phyloP scores from a whole-genome alignment of 331 rosid species.

The Stylosanthes scabra region DNA sequence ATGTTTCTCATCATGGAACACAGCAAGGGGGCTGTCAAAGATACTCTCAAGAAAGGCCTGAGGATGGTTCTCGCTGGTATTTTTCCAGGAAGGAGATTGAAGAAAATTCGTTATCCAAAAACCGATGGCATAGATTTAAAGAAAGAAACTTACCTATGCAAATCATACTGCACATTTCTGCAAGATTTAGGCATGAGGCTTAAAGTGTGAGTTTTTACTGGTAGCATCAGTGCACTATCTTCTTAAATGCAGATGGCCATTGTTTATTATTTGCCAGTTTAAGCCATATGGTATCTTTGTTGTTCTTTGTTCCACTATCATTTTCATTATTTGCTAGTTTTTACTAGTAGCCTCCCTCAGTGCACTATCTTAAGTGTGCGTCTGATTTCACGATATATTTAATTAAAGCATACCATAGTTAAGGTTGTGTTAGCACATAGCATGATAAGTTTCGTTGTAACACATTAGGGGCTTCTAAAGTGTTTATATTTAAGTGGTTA shows the following conservation, averaged over 20 bases:
- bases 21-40: constrained; percentile 64
- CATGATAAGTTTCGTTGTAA: constrained; percentile 11
- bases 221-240: constrained; percentile 26
- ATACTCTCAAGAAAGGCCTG: constrained; percentile 68
- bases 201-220: constrained; percentile 81
- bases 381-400: constrained; percentile 9
- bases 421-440: constrained; percentile 17
- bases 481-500: constrained; percentile 27
- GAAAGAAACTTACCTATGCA: constrained; percentile 93
- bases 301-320: constrained; percentile 24
- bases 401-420: constrained; percentile 9
- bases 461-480: constrained; percentile 10
- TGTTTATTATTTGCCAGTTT: not conserved
- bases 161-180: constrained; percentile 92
- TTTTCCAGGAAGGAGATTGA: constrained; percentile 89
- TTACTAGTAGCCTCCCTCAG: no score
- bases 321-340: no score
- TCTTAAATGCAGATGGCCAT: constrained; percentile 19
- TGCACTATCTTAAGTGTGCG: not conserved
- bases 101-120: constrained; percentile 87
- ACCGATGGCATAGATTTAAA: constrained; percentile 86
- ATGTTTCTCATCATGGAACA: constrained; percentile 63
- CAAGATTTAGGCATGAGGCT: constrained; percentile 98
- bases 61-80: constrained; percentile 89
- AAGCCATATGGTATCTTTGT: not conserved